These are phyloP conservation scores for Tardiomyces blankii DNA, from an alignment of 1,139 yeast genomes.

Conservation along the genomic window DNA sequence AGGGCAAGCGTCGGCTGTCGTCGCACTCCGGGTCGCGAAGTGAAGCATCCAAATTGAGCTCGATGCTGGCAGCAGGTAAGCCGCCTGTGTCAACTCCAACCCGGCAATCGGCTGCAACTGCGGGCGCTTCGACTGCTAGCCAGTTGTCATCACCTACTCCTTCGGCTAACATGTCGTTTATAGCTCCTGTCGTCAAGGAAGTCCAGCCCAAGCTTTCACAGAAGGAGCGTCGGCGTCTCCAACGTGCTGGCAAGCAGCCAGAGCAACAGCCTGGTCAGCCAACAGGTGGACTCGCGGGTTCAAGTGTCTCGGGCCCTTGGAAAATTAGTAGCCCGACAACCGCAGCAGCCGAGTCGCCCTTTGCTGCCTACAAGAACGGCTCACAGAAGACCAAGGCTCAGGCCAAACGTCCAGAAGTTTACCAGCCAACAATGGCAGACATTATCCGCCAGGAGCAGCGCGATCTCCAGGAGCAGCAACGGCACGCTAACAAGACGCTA, in stretches of 20 bases:
- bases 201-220: slow-evolving; percentile 32
- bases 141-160: background rate
- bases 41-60: background rate
- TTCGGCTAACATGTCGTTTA: background rate
- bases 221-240: slow-evolving; percentile 37
- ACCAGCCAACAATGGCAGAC: slow-evolving; percentile 24
- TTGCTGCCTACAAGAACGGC: background rate
- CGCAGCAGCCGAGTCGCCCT: background rate
- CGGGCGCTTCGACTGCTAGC: background rate
- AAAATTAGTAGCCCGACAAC: slow-evolving; percentile 1
- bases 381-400: background rate
- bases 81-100: background rate
- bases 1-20: background rate
- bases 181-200: background rate
- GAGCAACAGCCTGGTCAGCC: slow-evolving; percentile 1
- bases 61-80: background rate
- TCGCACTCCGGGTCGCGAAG: background rate
- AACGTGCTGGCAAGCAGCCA: slow-evolving; percentile 10
- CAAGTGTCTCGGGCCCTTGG: slow-evolving; percentile 9
- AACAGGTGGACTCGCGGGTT: slow-evolving; percentile 2
- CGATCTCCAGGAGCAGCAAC: slow-evolving; percentile 28
- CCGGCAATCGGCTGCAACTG: background rate
- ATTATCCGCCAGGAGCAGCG: slow-evolving; percentile 40
- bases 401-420: slow-evolving; percentile 1
- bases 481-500: slow-evolving; percentile 33